A percentile compares a stretch with the other conserved stretches of the same genome.
Evolutionary conservation across 495 filamentous ascomycete species (phyloP).

Genomic region (Aspergillus incahuasiensis): DNA sequence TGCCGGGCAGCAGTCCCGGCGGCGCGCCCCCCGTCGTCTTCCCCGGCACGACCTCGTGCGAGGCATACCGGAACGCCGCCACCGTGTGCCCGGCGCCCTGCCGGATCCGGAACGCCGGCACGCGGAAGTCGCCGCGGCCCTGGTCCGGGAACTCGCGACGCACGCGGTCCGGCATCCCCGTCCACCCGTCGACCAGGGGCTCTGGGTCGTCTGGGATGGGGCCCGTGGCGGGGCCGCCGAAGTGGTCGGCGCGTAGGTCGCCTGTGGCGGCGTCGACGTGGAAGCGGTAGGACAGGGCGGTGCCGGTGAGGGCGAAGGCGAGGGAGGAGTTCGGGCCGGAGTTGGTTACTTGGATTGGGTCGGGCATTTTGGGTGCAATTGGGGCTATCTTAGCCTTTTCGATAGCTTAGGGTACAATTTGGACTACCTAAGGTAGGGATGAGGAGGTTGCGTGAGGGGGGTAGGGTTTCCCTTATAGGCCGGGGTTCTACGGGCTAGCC

Average conservation of each 20-base stretch:
- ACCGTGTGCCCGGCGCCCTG: slow-evolving; percentile 49
- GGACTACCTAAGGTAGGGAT: no score
- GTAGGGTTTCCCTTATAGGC: no score
- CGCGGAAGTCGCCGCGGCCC: slow-evolving; percentile 50
- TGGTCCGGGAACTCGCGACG: slow-evolving; percentile 54
- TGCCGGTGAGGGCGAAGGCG: slow-evolving; percentile 46
- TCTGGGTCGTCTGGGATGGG: slow-evolving; percentile 39
- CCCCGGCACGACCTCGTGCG: slow-evolving; percentile 37
- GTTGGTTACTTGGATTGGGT: slow-evolving; percentile 35
- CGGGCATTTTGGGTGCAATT: no score
- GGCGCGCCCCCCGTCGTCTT: slow-evolving; percentile 44
- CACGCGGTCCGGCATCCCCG: slow-evolving; percentile 35
- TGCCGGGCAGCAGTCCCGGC: slow-evolving; percentile 49
- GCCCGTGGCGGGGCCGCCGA: slow-evolving; percentile 34
- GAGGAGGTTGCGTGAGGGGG: no score
- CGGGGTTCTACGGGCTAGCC: no score
- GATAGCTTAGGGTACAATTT: no score
- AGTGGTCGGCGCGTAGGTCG: slow-evolving; percentile 50
- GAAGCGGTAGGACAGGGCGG: slow-evolving; percentile 49
- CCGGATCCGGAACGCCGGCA: slow-evolving; percentile 49
- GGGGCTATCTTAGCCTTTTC: no score
- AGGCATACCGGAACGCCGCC: slow-evolving; percentile 44
- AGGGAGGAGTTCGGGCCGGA: no score
- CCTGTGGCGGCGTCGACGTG: slow-evolving; percentile 47
- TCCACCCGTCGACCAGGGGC: slow-evolving; percentile 42